These are phyloP conservation scores for Phytophthora citricola DNA, from an alignment of 352 stramenopile genomes.

Conservation along the genomic window DNA sequence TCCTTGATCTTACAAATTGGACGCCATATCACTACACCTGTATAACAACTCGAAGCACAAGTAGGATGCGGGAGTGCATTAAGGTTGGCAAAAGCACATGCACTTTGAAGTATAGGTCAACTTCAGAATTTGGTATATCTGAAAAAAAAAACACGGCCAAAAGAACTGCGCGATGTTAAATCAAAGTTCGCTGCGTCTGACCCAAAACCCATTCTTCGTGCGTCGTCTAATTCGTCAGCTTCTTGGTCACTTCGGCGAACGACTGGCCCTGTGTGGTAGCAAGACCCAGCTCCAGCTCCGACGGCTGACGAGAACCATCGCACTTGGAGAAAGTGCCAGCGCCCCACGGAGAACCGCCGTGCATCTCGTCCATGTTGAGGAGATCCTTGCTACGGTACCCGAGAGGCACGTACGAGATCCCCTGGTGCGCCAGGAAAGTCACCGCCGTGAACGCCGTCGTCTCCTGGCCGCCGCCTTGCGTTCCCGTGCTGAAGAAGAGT, in stretches of 20 bases:
- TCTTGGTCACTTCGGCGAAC: neutral
- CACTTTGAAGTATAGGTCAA: no score
- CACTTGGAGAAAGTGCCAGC: neutral
- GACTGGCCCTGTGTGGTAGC: constrained; percentile 3
- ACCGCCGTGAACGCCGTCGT: neutral
- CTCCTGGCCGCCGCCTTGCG: neutral
- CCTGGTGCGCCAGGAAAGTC: constrained; percentile 4
- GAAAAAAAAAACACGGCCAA: no score
- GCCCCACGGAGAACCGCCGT: neutral
- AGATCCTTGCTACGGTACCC: constrained; percentile 1
- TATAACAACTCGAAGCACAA: no score
- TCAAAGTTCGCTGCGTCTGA: no score
- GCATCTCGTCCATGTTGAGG: constrained; percentile 4
- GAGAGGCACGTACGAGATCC: neutral
- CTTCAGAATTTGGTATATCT: no score
- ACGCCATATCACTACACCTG: no score
- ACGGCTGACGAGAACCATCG: constrained; percentile 4
- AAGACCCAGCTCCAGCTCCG: constrained; percentile 3
- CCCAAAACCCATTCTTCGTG: no score
- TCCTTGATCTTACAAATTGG: no score
- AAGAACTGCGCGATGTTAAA: no score
- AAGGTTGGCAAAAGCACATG: no score
- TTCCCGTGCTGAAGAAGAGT: neutral
- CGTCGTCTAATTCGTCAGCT: neutral
- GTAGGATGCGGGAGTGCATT: no score